Percentiles rank a stretch among this genome's conserved stretches.
phyloP scores from a whole-genome alignment of 2,329 filamentous ascomycete species.

The Cryphonectria naterciae region DNA sequence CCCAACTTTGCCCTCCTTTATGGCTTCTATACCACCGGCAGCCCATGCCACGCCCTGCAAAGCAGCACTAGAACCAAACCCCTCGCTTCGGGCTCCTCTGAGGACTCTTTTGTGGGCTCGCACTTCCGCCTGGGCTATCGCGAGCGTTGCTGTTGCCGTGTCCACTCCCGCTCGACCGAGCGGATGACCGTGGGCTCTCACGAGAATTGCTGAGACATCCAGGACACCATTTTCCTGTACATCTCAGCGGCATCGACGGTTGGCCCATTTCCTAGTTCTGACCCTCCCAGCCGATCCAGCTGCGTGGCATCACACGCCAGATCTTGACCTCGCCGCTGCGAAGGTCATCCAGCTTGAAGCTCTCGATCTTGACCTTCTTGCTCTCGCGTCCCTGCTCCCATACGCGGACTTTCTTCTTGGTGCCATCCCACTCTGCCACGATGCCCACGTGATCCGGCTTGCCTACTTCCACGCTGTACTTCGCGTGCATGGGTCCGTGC shows the following conservation, averaged over 20 bases:
- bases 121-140: neutral
- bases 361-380: constrained; percentile 91
- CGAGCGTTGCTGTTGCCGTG: neutral
- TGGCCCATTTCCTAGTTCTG: constrained; percentile 50
- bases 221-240: constrained; percentile 19
- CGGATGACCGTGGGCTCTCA: neutral
- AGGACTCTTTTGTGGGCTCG: constrained; percentile 7
- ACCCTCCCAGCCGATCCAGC: constrained; percentile 88
- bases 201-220: constrained; percentile 6
- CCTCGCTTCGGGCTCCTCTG: constrained; percentile 11
- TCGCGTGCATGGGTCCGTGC: constrained; percentile 91
- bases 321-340: constrained; percentile 94
- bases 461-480: constrained; percentile 87
- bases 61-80: constrained; percentile 26
- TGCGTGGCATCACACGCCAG: constrained; percentile 91
- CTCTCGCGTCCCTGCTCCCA: constrained; percentile 96
- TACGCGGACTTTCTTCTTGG: constrained; percentile 93
- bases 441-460: constrained; percentile 88
- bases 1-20: neutral
- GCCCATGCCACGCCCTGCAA: constrained; percentile 17
- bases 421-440: constrained; percentile 96
- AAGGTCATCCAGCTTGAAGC: constrained; percentile 90
- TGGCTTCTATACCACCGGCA: neutral
- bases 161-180: constrained; percentile 4
- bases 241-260: constrained; percentile 19